A percentile compares a stretch with the other conserved stretches of the same genome.
Evolutionary conservation across 2,329 filamentous ascomycete species (phyloP).

Genomic region (Cordyceps javanica): DNA sequence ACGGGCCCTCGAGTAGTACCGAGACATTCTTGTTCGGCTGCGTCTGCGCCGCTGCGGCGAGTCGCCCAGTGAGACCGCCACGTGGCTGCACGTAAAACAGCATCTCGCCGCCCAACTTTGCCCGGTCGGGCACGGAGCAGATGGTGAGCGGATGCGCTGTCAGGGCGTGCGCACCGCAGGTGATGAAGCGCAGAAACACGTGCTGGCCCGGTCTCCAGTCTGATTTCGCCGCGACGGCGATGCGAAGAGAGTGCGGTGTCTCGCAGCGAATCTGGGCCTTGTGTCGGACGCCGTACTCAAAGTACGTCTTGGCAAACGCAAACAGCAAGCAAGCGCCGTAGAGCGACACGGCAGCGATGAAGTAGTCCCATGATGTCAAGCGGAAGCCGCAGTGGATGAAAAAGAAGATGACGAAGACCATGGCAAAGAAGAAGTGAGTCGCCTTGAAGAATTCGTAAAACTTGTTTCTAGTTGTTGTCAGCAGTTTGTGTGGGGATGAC

Average conservation of each 20-base stretch:
- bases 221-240: slow-evolving; percentile 37
- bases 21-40: slow-evolving; percentile 31
- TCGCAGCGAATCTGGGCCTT: slow-evolving; percentile 35
- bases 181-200: slow-evolving; percentile 47
- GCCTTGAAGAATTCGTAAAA: slow-evolving; percentile 58
- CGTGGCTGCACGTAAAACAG: slow-evolving; percentile 48
- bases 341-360: slow-evolving; percentile 45
- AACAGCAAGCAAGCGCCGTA: slow-evolving; percentile 33
- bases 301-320: slow-evolving; percentile 39
- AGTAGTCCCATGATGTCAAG: slow-evolving; percentile 55
- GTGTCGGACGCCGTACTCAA: slow-evolving; percentile 42
- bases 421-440: slow-evolving; percentile 45
- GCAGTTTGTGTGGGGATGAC: not conserved
- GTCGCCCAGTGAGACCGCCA: slow-evolving; percentile 41
- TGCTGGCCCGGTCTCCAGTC: slow-evolving; percentile 49
- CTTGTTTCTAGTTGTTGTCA: slow-evolving; percentile 33
- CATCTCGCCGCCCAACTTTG: slow-evolving; percentile 29
- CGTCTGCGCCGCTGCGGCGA: slow-evolving; percentile 33
- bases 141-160: slow-evolving; percentile 51
- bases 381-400: slow-evolving; percentile 54
- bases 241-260: slow-evolving; percentile 30
- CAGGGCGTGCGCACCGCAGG: slow-evolving; percentile 35
- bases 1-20: slow-evolving; percentile 52
- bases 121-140: slow-evolving; percentile 37
- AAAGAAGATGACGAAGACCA: slow-evolving; percentile 52